Conservation (phyloP, 2,329 filamentous ascomycete species). For the Fusarium protoensiforme region DNA sequence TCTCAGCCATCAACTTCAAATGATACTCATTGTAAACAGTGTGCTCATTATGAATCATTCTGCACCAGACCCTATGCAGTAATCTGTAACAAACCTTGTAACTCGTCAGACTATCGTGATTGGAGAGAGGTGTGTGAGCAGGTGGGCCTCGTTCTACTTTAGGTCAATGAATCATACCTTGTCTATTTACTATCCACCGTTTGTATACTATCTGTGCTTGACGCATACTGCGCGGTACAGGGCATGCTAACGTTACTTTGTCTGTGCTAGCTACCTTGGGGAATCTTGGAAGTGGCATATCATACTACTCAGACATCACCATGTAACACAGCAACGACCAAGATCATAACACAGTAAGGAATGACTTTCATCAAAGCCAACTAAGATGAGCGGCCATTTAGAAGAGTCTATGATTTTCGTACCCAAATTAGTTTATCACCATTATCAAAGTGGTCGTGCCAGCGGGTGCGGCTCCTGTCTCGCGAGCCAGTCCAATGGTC, state of each 20-base stretch:
- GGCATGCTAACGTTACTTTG: not conserved
- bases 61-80: not conserved
- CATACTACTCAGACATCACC: not conserved
- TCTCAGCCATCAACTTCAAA: not conserved
- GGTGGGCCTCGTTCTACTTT: not conserved
- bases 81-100: not conserved
- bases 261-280: not conserved
- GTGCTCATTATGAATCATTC: not conserved
- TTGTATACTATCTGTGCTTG: not conserved
- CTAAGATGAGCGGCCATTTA: no score
- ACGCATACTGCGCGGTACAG: not conserved
- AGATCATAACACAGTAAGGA: not conserved
- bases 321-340: not conserved
- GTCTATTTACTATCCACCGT: not conserved
- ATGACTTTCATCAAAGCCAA: no score
- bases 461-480: no score
- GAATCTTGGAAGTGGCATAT: not conserved
- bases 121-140: not conserved
- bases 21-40: not conserved
- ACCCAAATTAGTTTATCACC: no score
- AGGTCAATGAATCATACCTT: not conserved
- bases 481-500: no score
- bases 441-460: no score
- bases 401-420: no score
- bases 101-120: not conserved